Conservation (phyloP, 768 basidiomycete genomes). For the Russula olivacea region DNA sequence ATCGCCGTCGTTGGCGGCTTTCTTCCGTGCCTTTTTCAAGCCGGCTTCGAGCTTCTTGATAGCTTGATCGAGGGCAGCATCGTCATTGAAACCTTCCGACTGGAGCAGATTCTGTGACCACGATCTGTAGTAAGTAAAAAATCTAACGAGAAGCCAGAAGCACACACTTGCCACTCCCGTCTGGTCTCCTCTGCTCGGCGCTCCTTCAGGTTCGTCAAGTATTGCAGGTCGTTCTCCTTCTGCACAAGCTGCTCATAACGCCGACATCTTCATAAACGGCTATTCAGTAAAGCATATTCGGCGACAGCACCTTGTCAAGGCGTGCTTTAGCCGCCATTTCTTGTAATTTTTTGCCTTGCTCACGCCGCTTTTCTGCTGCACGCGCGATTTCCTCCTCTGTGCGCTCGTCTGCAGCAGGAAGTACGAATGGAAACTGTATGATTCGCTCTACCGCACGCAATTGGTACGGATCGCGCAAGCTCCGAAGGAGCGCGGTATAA, state of each 20-base stretch:
- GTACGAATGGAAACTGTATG: conserved; percentile 81
- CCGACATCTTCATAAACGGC: neutral
- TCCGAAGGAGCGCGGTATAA: conserved; percentile 62
- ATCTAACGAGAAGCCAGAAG: conserved; percentile 5
- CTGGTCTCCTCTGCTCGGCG: conserved; percentile 53
- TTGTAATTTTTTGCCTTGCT: conserved; percentile 84
- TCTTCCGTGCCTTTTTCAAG: conserved; percentile 72
- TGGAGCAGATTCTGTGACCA: conserved; percentile 51
- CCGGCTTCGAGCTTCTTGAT: conserved; percentile 83
- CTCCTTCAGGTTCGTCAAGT: conserved; percentile 60
- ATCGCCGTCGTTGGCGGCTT: conserved; percentile 64
- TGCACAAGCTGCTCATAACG: conserved; percentile 47
- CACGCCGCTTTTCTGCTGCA: conserved; percentile 71
- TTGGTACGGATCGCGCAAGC: conserved; percentile 57
- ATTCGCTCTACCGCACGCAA: conserved; percentile 63
- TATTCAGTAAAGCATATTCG: neutral
- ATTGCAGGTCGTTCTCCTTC: conserved; percentile 70
- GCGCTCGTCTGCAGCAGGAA: conserved; percentile 66
- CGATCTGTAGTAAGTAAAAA: neutral
- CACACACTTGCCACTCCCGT: conserved; percentile 67
- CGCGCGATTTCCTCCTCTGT: conserved; percentile 84
- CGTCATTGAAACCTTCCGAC: conserved; percentile 69
- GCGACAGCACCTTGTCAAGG: conserved; percentile 64
- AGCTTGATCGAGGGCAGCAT: conserved; percentile 68
- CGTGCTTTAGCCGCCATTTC: conserved; percentile 85